Evolutionary conservation across 169 alveolate genomes (phyloP), one percentile per base, ranked within the genome.

Genomic region (Eimeria tenella): DNA sequence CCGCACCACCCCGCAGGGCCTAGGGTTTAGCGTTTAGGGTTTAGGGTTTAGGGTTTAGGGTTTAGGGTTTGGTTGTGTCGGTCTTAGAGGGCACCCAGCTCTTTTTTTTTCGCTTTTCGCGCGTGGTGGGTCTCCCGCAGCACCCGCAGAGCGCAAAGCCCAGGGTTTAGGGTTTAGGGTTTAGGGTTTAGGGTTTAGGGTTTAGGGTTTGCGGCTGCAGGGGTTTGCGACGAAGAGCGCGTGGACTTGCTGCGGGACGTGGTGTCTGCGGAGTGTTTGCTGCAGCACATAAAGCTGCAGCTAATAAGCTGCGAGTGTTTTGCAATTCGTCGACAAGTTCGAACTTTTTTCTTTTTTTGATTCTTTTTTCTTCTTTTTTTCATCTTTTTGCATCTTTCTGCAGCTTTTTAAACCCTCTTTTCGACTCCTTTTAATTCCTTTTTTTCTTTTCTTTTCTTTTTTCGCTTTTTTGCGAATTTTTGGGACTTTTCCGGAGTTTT

Each of bases 11-110:
- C n/a, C n/a, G n/a, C 68, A 15, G 70, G n/a, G 70, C 70, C n/a
- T 73, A 42, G 56, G 52, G 19, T 73, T 25, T 73, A 73, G 83
- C 55, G 56, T 73, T 73, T 23, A 73, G 83, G 83, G 56, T 73
- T 73, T 73, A 73, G 56, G 83, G 83, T 73, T 73, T 73, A 73
- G 56, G 83, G 83, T 77, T 77, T 77, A 50, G 86, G 65, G 42
- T 50, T 77, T 50, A 52, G 42, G 62, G 49, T 17, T 77, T 49
- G 58, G 63, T 7, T 21, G 25, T n/a, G n/a, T n/a, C n/a, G n/a
- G n/a, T n/a, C n/a, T n/a, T n/a, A n/a, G n/a, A n/a, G n/a, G n/a
- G n/a, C n/a, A n/a, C n/a, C n/a, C n/a, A n/a, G n/a, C n/a, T n/a
- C n/a, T n/a, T n/a, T n/a, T n/a, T n/a, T n/a, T n/a, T n/a, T n/a